Conservation (phyloP, 768 basidiomycete species). For the Punctularia strigosozonata region DNA sequence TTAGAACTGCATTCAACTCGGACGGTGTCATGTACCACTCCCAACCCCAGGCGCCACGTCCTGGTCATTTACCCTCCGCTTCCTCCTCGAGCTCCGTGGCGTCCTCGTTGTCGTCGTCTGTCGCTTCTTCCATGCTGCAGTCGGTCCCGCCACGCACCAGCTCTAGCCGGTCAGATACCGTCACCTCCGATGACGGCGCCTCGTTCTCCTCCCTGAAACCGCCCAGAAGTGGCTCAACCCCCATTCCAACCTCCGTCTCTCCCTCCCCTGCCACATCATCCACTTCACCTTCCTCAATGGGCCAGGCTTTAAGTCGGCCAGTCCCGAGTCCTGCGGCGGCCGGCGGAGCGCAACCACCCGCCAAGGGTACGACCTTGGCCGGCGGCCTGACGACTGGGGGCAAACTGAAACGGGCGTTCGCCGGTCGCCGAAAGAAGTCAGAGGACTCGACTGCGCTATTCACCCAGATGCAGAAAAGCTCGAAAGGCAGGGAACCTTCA, state of each 20-base stretch:
- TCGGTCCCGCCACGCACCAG: conserved; percentile 22
- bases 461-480: conserved; percentile 10
- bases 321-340: conserved; percentile 13
- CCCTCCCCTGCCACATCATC: conserved; percentile 20
- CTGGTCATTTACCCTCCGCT: conserved; percentile 22
- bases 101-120: conserved; percentile 33
- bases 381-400: conserved; percentile 24
- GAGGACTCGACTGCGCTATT: conserved; percentile 27
- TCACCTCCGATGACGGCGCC: conserved; percentile 28
- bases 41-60: conserved; percentile 11
- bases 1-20: conserved; percentile 7
- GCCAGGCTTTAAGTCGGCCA: conserved; percentile 21
- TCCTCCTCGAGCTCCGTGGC: conserved; percentile 28
- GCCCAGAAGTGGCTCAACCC: conserved; percentile 14
- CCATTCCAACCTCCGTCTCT: conserved; percentile 11
- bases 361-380: conserved; percentile 6
- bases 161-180: conserved; percentile 28
- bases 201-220: conserved; percentile 17
- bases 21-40: conserved; percentile 8
- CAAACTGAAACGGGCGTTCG: conserved; percentile 50
- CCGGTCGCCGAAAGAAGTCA: conserved; percentile 42
- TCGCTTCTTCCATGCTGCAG: conserved; percentile 27
- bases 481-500: conserved; percentile 6
- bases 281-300: conserved; percentile 24
- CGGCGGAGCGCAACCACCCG: conserved; percentile 14